Evolutionary conservation across 2,329 filamentous ascomycete species (phyloP).

Genomic region (Triangularia setosa): DNA sequence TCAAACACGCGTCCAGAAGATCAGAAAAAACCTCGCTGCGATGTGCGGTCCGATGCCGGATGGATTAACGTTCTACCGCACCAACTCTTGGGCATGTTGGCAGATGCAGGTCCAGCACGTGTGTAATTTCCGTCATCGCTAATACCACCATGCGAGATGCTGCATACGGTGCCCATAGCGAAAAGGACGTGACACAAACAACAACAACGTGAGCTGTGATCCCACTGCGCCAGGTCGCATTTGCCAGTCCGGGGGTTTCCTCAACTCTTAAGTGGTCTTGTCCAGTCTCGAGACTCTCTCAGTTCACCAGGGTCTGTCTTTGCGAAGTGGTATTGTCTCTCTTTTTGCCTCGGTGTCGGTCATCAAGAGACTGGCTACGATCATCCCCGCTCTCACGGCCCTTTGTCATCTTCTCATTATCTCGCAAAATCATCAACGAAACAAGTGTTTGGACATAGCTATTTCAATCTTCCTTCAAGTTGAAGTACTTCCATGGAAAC

Average conservation of each 20-base stretch:
- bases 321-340: not conserved
- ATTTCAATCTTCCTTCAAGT: not conserved
- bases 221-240: not conserved
- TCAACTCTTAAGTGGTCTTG: too few species aligned
- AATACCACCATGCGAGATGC: constrained; percentile 2
- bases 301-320: not conserved
- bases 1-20: not conserved
- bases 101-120: constrained; percentile 2
- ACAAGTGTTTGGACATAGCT: not conserved
- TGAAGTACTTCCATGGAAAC: too few species aligned
- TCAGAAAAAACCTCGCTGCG: not conserved
- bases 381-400: too few species aligned
- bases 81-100: not conserved
- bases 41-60: not conserved
- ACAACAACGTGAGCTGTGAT: not conserved
- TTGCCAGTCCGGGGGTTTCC: not conserved
- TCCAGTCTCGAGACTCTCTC: not conserved
- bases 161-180: not conserved
- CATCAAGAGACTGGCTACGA: too few species aligned
- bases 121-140: constrained; percentile 5
- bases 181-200: not conserved
- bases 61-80: not conserved
- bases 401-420: too few species aligned
- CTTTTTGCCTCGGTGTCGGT: too few species aligned
- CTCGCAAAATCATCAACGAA: too few species aligned